phyloP scores from a whole-genome alignment of 73 alveolate species.

The Paramecium caudatum region DNA sequence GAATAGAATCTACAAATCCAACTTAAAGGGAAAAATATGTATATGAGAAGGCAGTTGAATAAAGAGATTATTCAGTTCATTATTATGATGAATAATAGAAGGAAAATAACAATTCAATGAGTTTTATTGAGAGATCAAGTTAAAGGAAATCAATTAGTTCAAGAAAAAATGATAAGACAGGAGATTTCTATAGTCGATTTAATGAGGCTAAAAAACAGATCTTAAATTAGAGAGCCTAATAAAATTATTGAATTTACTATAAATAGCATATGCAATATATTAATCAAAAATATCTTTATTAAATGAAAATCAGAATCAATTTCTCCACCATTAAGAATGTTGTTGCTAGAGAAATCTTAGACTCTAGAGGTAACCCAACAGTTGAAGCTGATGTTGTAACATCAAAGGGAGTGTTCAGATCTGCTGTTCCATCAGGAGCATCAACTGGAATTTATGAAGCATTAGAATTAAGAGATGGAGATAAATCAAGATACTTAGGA shows the following conservation, averaged over 20 bases:
- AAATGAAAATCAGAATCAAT: conserved; percentile 31
- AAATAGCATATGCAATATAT: too few relatives aligned
- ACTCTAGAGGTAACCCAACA: conserved; percentile 98
- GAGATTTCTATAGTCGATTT: conserved; percentile 36
- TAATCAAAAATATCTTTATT: conserved; percentile 50
- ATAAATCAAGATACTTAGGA: conserved; percentile 90
- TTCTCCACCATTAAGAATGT: conserved; percentile 84
- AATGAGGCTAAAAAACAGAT: conserved; percentile 37
- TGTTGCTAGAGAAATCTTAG: conserved; percentile 96
- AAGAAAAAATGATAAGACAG: background rate
- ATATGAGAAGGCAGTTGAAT: conserved; percentile 65
- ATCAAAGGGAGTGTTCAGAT: conserved; percentile 86
- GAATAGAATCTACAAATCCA: conserved; percentile 74
- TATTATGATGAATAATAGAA: background rate
- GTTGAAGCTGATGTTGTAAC: conserved; percentile 95
- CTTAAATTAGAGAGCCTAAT: background rate
- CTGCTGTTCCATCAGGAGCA: conserved; percentile 99
- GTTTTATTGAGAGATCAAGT: conserved; percentile 53
- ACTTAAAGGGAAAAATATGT: conserved; percentile 61
- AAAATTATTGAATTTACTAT: too few relatives aligned
- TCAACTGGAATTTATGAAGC: conserved; percentile 99
- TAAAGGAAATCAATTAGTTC: conserved; percentile 19
- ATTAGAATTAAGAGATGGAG: conserved; percentile 97
- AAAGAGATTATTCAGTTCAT: background rate
- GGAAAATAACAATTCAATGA: conserved; percentile 36